Conservation (phyloP, 1,139 yeast genomes). For the Protomyces inundatus region DNA sequence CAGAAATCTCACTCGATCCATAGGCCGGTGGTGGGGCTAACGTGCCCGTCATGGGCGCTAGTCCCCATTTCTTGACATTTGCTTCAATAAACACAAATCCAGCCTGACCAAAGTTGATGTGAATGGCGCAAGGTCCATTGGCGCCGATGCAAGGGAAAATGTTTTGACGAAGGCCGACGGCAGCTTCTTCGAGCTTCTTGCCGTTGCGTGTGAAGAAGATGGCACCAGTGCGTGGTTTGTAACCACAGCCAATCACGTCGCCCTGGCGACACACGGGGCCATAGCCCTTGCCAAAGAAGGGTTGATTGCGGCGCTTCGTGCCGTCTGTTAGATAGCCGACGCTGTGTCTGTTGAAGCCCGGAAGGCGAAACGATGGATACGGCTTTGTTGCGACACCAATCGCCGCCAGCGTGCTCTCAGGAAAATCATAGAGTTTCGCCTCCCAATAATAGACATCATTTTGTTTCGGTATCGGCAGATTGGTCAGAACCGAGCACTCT, state of each 20-base stretch:
- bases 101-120: slow-evolving; percentile 80
- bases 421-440: slow-evolving; percentile 65
- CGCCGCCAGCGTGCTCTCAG: slow-evolving; percentile 52
- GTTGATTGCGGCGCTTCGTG: slow-evolving; percentile 70
- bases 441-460: slow-evolving; percentile 92
- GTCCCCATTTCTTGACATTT: slow-evolving; percentile 86
- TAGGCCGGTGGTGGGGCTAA: slow-evolving; percentile 75
- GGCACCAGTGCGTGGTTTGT: slow-evolving; percentile 70
- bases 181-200: slow-evolving; percentile 73
- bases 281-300: slow-evolving; percentile 56
- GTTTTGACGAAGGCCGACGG: slow-evolving; percentile 61
- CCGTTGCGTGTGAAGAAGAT: slow-evolving; percentile 90
- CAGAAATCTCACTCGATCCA: slow-evolving; percentile 37
- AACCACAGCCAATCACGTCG: slow-evolving; percentile 91
- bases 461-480: slow-evolving; percentile 76
- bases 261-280: slow-evolving; percentile 76
- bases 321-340: slow-evolving; percentile 88
- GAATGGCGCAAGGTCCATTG: slow-evolving; percentile 65
- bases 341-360: slow-evolving; percentile 67
- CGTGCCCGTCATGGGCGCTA: slow-evolving; percentile 68
- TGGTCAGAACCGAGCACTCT: slow-evolving; percentile 73
- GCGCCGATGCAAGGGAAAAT: slow-evolving; percentile 88
- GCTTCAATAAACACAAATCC: slow-evolving; percentile 96
- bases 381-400: slow-evolving; percentile 85
- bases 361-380: slow-evolving; percentile 80